Conservation (phyloP, 2,329 filamentous ascomycete species). For the Colletotrichum abscissum region DNA sequence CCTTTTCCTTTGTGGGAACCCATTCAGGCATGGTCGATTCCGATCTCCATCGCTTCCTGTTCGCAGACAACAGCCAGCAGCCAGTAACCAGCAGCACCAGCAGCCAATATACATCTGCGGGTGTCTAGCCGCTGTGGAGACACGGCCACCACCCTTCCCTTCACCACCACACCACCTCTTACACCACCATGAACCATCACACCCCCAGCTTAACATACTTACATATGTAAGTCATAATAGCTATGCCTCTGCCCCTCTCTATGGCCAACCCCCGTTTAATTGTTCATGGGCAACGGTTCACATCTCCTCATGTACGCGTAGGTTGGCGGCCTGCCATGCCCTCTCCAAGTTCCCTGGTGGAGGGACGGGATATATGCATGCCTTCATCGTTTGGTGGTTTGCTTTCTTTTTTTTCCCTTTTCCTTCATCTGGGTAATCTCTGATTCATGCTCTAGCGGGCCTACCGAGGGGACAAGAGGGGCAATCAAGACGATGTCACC, state of each 20-base stretch:
- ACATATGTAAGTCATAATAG: slow-evolving; percentile 37
- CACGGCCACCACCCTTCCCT: slow-evolving; percentile 5
- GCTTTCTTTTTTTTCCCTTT: background rate
- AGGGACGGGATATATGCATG: background rate
- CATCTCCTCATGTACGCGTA: background rate
- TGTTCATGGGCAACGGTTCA: background rate
- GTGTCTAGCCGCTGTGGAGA: slow-evolving; percentile 32
- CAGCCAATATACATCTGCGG: slow-evolving; percentile 25
- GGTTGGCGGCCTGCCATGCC: background rate
- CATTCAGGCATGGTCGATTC: slow-evolving; percentile 11
- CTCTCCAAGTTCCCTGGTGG: background rate
- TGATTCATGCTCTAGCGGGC: background rate
- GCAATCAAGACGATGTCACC: background rate
- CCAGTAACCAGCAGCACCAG: background rate
- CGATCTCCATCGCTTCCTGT: slow-evolving; percentile 21
- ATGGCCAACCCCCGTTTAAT: background rate
- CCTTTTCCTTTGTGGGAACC: slow-evolving; percentile 27
- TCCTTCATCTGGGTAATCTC: background rate
- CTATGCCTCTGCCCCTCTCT: slow-evolving; percentile 1
- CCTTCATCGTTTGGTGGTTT: background rate
- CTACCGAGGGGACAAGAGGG: background rate
- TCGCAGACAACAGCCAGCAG: slow-evolving; percentile 13
- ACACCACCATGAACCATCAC: background rate
- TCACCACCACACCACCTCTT: background rate
- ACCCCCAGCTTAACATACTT: slow-evolving; percentile 11